Evolutionary conservation across 805 yeast genomes (phyloP), one percentile per base, ranked within the genome.

Genomic region (Groenewaldozyma salmanticensis): DNA sequence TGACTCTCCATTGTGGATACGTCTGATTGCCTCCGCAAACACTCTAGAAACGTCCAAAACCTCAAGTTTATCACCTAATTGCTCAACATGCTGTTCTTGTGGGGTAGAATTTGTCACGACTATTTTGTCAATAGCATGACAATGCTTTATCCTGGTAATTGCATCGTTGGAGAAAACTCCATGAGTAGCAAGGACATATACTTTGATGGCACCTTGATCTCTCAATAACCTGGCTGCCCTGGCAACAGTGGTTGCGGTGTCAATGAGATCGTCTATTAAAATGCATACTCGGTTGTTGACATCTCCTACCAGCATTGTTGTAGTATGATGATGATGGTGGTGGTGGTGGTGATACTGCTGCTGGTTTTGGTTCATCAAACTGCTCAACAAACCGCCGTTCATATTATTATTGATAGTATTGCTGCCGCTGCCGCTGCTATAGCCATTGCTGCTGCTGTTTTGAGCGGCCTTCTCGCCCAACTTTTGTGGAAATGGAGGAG

Each of bases 1-100:
- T 13, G 90, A 78, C 66, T 92, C 99, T 51, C 99, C 99, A 52
- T 92, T 92, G 61, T 92, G 95, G 38, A 92, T 90, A 60, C 99
- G 73, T 59, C 99, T 72, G 35, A 92, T 86, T 1, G 96, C 90
- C 62, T 92, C 99, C 15, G 94, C 96, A 52, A 92, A 81, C 16
- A 92, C 75, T 43, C 82, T 69, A 6, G 94, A 78, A 5, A 92
- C 92, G 52, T 92, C 98, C 52, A 92, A 67, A 6, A 90, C 85
- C 52, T 81, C 88, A 21, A 86, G 68, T 56, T 74, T 72, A 38
- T 71, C 74, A 9, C 83, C 85, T 15, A 77, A 57, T 34, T 47
- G 56, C 31, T 62, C 60, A n/a, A 62, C 58, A 50, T 82, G 76
- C 18, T 70, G 72, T 4, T 67, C 68, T 60, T 90, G 98, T 1